phyloP scores from a whole-genome alignment of 2,329 filamentous ascomycete species.

The Fusarium palustre region DNA sequence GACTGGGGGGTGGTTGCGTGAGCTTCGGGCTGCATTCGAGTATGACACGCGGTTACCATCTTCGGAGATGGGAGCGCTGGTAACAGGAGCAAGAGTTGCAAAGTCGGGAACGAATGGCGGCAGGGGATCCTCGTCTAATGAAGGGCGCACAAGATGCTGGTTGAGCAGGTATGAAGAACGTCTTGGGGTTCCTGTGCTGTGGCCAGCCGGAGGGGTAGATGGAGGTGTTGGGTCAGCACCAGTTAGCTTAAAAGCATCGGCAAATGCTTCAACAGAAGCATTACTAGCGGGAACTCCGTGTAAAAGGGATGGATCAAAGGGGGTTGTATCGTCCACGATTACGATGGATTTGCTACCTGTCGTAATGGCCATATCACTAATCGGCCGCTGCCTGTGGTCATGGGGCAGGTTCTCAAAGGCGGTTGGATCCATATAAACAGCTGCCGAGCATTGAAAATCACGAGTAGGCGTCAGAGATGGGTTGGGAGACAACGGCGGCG shows the following conservation, averaged over 20 bases:
- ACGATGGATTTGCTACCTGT: constrained; percentile 90
- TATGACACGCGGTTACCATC: constrained; percentile 51
- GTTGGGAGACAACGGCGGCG: constrained; percentile 36
- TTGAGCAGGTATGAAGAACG: constrained; percentile 68
- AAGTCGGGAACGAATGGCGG: constrained; percentile 63
- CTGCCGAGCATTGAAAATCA: constrained; percentile 57
- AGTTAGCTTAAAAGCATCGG: constrained; percentile 62
- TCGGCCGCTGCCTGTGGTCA: constrained; percentile 54
- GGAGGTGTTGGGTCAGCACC: constrained; percentile 70
- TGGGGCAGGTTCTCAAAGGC: constrained; percentile 52
- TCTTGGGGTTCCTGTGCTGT: constrained; percentile 58
- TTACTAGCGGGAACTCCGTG: constrained; percentile 59
- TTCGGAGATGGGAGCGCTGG: constrained; percentile 48
- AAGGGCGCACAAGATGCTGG: constrained; percentile 56
- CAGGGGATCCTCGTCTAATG: constrained; percentile 55
- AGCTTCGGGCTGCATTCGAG: constrained; percentile 43
- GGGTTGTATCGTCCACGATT: constrained; percentile 79
- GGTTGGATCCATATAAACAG: constrained; percentile 57
- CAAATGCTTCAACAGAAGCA: constrained; percentile 65
- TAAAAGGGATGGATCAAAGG: constrained; percentile 62
- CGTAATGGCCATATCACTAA: constrained; percentile 72
- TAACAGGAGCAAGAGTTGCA: constrained; percentile 53
- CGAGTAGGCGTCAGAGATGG: constrained; percentile 46
- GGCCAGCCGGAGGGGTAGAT: constrained; percentile 65
- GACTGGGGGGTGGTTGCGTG: constrained; percentile 47